Evolutionary conservation across 345 rosid genomes (phyloP), one percentile per base, ranked within the genome.

Genomic region (Balakata baccata): DNA sequence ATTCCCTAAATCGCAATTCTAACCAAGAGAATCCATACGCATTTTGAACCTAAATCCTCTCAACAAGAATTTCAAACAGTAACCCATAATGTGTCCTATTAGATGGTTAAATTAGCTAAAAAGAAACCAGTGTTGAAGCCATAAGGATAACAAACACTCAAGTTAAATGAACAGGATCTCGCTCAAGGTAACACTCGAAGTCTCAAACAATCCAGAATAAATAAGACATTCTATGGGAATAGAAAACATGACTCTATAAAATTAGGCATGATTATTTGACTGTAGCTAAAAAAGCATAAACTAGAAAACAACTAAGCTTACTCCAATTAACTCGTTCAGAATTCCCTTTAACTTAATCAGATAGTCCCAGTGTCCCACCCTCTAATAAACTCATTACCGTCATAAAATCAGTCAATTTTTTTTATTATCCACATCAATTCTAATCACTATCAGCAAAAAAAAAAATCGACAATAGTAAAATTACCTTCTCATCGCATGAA

Each of bases 401-500:
- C 60, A 18, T 2, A 56, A n/a, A 7, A 56, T 3, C 3, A 29
- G 2, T 29, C 34, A 29, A 29, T 29, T 29, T 29, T 29, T 61
- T 34, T 5, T 16, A 3, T n/a, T 22, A 22, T 39, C 2, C 11
- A 61, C 4, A 61, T 13, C n/a, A 34, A 34, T 0, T 13, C 41
- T 6, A 63, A 39, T 20, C 13, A 16, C 3, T 6, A 43, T 5
- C 12, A 22, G 13, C 23, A 29, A 2, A 37, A 23, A 29, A 73
- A 18, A 13, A 1, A 16, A 29, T 29, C 34, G 2, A 22, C 49
- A n/a, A 53, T 6, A 34, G 53, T 0, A 7, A 23, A 9, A 20
- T 14, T 62, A 82, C 97, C 84, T 90, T 88, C 58, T 92, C 92
- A 75, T 90, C 95, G 72, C 97, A 92, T 66, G 95, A 56, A 73